Percentiles rank a stretch among this genome's conserved stretches.
phyloP scores from a whole-genome alignment of 2,329 filamentous ascomycete species.

The Colletotrichum sp. region DNA sequence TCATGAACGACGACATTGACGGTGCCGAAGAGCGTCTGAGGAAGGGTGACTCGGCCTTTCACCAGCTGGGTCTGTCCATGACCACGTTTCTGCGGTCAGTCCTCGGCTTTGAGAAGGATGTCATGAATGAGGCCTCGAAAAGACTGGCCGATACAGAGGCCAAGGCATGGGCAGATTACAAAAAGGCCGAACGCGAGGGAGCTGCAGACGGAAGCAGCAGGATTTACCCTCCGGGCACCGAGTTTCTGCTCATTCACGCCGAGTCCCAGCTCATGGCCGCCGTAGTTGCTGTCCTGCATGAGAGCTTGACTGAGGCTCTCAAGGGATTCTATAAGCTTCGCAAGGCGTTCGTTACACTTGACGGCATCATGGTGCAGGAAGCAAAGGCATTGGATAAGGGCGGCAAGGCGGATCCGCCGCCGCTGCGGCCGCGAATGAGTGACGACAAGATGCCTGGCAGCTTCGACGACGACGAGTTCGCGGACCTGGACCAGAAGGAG shows the following conservation, averaged over 20 bases:
- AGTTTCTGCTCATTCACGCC: constrained; percentile 84
- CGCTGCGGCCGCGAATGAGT: constrained; percentile 1
- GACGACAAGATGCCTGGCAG: constrained; percentile 43
- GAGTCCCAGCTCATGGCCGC: constrained; percentile 90
- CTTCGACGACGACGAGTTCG: constrained; percentile 40
- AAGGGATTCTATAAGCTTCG: constrained; percentile 92
- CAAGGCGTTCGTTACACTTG: constrained; percentile 85
- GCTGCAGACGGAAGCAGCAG: constrained; percentile 30
- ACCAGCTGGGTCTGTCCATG: constrained; percentile 81
- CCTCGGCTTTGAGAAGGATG: constrained; percentile 88
- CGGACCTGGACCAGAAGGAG: constrained; percentile 30
- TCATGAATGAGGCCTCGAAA: constrained; percentile 82
- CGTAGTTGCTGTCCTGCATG: constrained; percentile 87
- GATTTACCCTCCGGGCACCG: constrained; percentile 82
- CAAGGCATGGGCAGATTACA: constrained; percentile 76
- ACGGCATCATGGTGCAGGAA: constrained; percentile 79
- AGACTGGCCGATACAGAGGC: constrained; percentile 78
- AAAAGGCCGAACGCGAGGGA: constrained; percentile 63
- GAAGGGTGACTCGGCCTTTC: constrained; percentile 82
- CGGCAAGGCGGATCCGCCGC: constrained; percentile 21
- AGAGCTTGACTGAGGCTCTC: constrained; percentile 89
- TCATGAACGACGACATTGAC: constrained; percentile 91
- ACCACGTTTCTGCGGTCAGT: constrained; percentile 86
- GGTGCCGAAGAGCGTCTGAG: constrained; percentile 77
- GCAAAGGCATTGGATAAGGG: constrained; percentile 46